Evolutionary conservation across 2,329 filamentous ascomycete species (phyloP).

Genomic region (Chalara sp.): DNA sequence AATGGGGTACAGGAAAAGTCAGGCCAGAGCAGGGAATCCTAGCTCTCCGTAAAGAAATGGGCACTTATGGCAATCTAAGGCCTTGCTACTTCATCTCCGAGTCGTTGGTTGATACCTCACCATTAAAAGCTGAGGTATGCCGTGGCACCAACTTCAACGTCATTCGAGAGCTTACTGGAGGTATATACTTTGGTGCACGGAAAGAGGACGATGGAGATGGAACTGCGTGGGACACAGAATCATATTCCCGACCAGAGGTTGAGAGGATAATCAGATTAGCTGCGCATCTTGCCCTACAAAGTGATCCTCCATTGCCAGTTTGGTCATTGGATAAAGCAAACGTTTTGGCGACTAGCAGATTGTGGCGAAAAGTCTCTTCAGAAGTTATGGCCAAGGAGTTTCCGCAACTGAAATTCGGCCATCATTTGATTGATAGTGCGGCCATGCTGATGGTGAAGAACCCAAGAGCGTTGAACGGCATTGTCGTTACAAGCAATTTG

Average conservation of each 20-base stretch:
- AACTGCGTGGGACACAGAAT: constrained; percentile 75
- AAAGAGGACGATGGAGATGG: constrained; percentile 72
- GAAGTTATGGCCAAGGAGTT: constrained; percentile 87
- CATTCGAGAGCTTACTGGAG: constrained; percentile 84
- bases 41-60: constrained; percentile 85
- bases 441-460: constrained; percentile 98
- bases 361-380: constrained; percentile 83
- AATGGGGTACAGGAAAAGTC: constrained; percentile 88
- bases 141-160: constrained; percentile 87
- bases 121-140: constrained; percentile 80
- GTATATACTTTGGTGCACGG: constrained; percentile 92
- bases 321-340: constrained; percentile 95
- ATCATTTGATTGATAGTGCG: constrained; percentile 93
- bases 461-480: constrained; percentile 77
- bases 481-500: constrained; percentile 87
- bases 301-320: constrained; percentile 70
- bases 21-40: constrained; percentile 92
- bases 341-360: constrained; percentile 79
- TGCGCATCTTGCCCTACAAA: constrained; percentile 70
- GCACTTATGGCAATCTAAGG: constrained; percentile 89
- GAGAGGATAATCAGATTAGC: constrained; percentile 81
- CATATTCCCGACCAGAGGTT: constrained; percentile 78
- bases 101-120: constrained; percentile 74
- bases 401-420: constrained; percentile 73
- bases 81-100: constrained; percentile 95